These are phyloP conservation scores for Datura wrightii DNA, from an alignment of 257 asterid species.

Conservation along the genomic window DNA sequence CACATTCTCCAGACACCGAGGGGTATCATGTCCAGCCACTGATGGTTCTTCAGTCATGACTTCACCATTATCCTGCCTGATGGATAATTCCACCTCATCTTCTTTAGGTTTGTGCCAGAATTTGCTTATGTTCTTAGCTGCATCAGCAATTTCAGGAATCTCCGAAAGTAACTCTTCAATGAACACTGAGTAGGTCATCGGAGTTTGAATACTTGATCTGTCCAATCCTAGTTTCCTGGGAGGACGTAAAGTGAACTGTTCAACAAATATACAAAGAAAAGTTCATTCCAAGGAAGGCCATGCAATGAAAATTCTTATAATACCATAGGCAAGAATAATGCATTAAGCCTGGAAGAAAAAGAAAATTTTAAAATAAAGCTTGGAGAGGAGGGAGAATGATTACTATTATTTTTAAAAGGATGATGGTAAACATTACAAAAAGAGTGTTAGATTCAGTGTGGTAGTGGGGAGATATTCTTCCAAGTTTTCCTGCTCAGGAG, in stretches of 20 bases:
- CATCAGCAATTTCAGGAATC: conserved; percentile 79
- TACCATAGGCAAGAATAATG: not conserved
- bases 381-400: not conserved
- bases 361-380: not conserved
- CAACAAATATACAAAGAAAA: conserved; percentile 21
- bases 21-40: conserved; percentile 51
- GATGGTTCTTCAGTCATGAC: conserved; percentile 71
- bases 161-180: conserved; percentile 69
- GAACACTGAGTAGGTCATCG: conserved; percentile 56
- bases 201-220: conserved; percentile 61
- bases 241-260: conserved; percentile 81
- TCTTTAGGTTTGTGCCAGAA: conserved; percentile 50
- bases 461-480: too few relatives aligned
- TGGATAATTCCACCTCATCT: conserved; percentile 32
- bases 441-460: too few relatives aligned
- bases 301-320: not conserved
- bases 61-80: conserved; percentile 26
- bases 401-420: too few relatives aligned
- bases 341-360: not conserved
- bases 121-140: conserved; percentile 54
- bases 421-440: too few relatives aligned
- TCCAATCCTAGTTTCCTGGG: conserved; percentile 80
- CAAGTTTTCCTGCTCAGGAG: too few relatives aligned
- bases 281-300: not conserved
- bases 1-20: conserved; percentile 74